Percentiles rank a stretch among this genome's conserved stretches.
Conservation (phyloP, 768 basidiomycete genomes). For the Suillus hirtellus region DNA sequence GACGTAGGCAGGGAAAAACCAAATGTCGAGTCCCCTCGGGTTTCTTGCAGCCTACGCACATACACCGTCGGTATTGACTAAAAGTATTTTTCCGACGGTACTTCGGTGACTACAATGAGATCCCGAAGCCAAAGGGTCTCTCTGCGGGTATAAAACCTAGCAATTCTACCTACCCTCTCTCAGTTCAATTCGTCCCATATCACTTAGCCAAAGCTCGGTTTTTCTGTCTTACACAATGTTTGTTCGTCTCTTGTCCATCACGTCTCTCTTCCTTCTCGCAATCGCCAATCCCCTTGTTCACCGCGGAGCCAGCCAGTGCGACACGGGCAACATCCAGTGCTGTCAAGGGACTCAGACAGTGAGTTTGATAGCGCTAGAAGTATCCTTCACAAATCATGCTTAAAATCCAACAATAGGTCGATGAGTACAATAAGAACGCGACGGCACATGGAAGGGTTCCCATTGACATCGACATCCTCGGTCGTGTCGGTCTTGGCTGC, state of each 20-base stretch:
- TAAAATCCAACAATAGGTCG: conserved; percentile 12
- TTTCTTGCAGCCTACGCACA: background rate
- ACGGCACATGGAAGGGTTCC: conserved; percentile 9
- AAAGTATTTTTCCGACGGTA: background rate
- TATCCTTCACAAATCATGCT: background rate
- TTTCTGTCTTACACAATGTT: conserved; percentile 20
- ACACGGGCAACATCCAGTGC: conserved; percentile 23
- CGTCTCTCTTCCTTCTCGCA: conserved; percentile 21
- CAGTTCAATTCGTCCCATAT: background rate
- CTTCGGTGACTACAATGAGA: background rate
- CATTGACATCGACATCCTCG: conserved; percentile 16
- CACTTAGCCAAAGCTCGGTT: background rate
- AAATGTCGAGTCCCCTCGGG: background rate
- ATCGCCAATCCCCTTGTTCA: conserved; percentile 20
- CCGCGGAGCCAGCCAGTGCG: conserved; percentile 15
- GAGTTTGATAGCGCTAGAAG: conserved; percentile 9
- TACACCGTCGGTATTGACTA: background rate
- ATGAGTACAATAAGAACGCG: conserved; percentile 8
- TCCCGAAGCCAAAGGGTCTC: background rate
- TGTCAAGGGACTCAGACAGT: conserved; percentile 23
- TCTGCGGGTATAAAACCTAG: background rate
- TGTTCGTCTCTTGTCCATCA: conserved; percentile 20
- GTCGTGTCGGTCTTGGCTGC: conserved; percentile 25
- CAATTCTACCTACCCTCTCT: background rate
- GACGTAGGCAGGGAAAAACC: background rate